Percentiles rank a stretch among this genome's conserved stretches.
These are phyloP conservation scores for Globisporangium nodosum DNA, from an alignment of 352 stramenopile species.

Conservation along the genomic window DNA sequence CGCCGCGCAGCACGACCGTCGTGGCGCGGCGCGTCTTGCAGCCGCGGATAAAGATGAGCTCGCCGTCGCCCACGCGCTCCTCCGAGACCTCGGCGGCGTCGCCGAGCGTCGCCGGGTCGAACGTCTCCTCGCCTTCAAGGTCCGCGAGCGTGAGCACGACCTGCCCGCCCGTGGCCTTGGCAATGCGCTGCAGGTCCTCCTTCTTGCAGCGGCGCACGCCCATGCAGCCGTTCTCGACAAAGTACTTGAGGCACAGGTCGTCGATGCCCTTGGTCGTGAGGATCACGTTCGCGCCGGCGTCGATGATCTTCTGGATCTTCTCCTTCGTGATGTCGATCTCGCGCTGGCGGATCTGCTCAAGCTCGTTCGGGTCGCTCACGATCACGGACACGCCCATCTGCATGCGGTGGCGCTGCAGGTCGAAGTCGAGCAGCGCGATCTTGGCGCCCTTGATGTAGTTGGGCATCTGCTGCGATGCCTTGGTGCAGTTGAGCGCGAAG, in stretches of 20 bases:
- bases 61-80: constrained; percentile 97
- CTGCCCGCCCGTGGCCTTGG: constrained; percentile 96
- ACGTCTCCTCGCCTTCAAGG: constrained; percentile 97
- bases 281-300: constrained; percentile 97
- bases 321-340: constrained; percentile 99
- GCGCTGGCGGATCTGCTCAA: constrained; percentile 97
- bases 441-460: constrained; percentile 91
- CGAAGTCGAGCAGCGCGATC: constrained; percentile 99
- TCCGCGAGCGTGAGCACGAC: constrained; percentile 97
- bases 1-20: constrained; percentile 97
- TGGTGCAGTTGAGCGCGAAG: constrained; percentile 97
- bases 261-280: constrained; percentile 99
- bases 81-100: constrained; percentile 92
- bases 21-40: constrained; percentile 92
- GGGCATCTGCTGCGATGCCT: constrained; percentile 98
- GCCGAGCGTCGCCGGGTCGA: constrained; percentile 93
- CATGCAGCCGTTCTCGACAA: constrained; percentile 98
- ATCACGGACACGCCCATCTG: constrained; percentile 94
- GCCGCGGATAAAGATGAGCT: constrained; percentile 99
- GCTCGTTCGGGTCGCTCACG: constrained; percentile 91
- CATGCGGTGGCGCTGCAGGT: constrained; percentile 98
- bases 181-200: constrained; percentile 97
- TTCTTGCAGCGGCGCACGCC: constrained; percentile 96
- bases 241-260: constrained; percentile 99
- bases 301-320: constrained; percentile 99